phyloP scores from a whole-genome alignment of 345 rosid genomes.

The Brassica incana region DNA sequence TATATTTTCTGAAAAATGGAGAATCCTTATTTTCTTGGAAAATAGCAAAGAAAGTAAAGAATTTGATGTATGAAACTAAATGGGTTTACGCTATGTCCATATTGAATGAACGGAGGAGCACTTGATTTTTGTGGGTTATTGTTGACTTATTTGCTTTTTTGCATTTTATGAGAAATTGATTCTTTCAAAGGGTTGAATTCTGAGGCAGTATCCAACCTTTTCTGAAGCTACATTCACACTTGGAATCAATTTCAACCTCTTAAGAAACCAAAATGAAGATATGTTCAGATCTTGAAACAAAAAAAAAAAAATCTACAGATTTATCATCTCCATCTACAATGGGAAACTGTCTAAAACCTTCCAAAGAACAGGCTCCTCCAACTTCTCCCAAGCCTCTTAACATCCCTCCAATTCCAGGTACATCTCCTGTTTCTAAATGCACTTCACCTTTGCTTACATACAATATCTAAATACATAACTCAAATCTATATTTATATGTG shows the following conservation, averaged over 20 bases:
- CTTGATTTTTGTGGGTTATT: background rate
- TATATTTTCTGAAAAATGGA: background rate
- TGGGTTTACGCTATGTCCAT: background rate
- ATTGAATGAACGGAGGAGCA: background rate
- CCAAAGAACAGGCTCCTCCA: constrained; percentile 4
- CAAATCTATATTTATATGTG: background rate
- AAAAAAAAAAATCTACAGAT: background rate
- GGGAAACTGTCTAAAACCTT: constrained; percentile 26
- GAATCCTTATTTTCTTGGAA: background rate
- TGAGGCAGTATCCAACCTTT: background rate
- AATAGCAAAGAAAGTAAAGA: background rate
- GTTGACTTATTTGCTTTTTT: background rate
- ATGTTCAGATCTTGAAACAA: background rate
- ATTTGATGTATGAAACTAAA: background rate
- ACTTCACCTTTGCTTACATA: background rate
- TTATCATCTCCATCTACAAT: constrained; percentile 4
- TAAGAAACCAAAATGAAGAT: background rate
- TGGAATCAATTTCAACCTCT: constrained; percentile 10
- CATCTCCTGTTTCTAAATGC: background rate
- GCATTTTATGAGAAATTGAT: constrained; percentile 1
- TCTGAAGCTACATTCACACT: constrained; percentile 19
- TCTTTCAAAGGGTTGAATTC: constrained; percentile 17
- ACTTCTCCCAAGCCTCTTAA: constrained; percentile 5
- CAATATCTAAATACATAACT: background rate
- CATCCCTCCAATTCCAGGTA: constrained; percentile 12